These are phyloP conservation scores for Glycine latifolia DNA, from an alignment of 306 rosid species.

Conservation along the genomic window DNA sequence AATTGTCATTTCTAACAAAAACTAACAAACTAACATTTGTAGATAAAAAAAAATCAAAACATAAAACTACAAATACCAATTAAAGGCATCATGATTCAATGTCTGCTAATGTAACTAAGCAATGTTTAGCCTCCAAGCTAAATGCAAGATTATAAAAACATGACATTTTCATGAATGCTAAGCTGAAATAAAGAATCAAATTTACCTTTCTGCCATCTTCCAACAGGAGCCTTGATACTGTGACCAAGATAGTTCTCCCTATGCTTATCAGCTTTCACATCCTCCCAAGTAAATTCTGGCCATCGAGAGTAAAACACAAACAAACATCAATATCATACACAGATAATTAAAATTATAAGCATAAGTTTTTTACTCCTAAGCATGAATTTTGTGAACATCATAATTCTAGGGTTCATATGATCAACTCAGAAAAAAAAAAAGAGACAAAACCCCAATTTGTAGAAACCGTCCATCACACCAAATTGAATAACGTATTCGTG, in stretches of 20 bases:
- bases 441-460: neutral
- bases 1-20: too few species aligned
- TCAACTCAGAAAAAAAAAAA: neutral
- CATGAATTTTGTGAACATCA: constrained; percentile 5
- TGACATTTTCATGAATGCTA: neutral
- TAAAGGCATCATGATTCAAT: neutral
- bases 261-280: constrained; percentile 91
- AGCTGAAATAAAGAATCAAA: constrained; percentile 24
- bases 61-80: too few species aligned
- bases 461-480: constrained; percentile 1
- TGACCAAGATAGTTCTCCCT: constrained; percentile 94
- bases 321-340: neutral
- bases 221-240: constrained; percentile 95
- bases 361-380: neutral
- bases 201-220: constrained; percentile 98
- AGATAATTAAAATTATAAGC: neutral
- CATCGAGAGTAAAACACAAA: constrained; percentile 42
- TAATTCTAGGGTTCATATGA: constrained; percentile 19
- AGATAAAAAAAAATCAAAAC: too few species aligned
- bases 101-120: constrained; percentile 6
- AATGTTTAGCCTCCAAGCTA: neutral
- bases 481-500: constrained; percentile 29
- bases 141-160: constrained; percentile 1
- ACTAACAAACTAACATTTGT: too few species aligned
- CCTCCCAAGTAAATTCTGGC: constrained; percentile 92